A percentile compares a stretch with the other conserved stretches of the same genome.
Evolutionary conservation across 1,284 basidiomycete species (phyloP).

Genomic region (Schizophyllum amplum): DNA sequence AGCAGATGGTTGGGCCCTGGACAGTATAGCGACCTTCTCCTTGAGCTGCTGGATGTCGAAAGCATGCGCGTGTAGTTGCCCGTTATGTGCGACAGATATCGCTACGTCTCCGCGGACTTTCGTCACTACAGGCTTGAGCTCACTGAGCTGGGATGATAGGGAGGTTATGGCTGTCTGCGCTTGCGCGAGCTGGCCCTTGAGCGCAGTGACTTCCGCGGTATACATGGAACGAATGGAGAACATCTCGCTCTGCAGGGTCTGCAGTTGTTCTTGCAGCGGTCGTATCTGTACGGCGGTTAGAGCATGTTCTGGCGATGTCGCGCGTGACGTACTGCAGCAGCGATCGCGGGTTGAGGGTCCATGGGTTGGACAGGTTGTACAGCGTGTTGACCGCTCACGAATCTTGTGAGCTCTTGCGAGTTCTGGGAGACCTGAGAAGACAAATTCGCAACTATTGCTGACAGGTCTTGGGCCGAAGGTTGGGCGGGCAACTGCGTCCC

Average conservation of each 20-base stretch:
- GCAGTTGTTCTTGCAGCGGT: slow-evolving; percentile 45
- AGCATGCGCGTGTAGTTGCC: not conserved
- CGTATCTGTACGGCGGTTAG: slow-evolving; percentile 31
- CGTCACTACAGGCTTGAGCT: slow-evolving; percentile 25
- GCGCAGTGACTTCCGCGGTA: not conserved
- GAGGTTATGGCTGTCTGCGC: slow-evolving; percentile 20
- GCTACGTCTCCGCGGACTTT: slow-evolving; percentile 16
- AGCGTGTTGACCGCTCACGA: not conserved
- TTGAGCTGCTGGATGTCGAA: slow-evolving; percentile 27
- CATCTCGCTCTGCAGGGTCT: slow-evolving; percentile 19
- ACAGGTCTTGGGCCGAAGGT: not conserved
- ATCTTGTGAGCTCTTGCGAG: not conserved
- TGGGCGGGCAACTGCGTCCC: not conserved
- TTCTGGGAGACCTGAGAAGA: not conserved
- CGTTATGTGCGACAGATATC: not conserved
- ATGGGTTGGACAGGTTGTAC: not conserved
- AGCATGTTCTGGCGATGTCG: not conserved
- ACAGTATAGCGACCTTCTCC: slow-evolving; percentile 8
- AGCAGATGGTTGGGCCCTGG: slow-evolving; percentile 1
- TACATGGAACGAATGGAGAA: not conserved
- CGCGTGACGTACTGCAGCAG: not conserved
- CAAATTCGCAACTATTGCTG: not conserved
- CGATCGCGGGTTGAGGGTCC: not conserved
- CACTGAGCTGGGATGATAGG: slow-evolving; percentile 29
- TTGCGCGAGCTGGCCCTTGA: slow-evolving; percentile 21